These are phyloP conservation scores for Apiotrichum gamsii DNA, from an alignment of 1,284 basidiomycete genomes.

Conservation along the genomic window DNA sequence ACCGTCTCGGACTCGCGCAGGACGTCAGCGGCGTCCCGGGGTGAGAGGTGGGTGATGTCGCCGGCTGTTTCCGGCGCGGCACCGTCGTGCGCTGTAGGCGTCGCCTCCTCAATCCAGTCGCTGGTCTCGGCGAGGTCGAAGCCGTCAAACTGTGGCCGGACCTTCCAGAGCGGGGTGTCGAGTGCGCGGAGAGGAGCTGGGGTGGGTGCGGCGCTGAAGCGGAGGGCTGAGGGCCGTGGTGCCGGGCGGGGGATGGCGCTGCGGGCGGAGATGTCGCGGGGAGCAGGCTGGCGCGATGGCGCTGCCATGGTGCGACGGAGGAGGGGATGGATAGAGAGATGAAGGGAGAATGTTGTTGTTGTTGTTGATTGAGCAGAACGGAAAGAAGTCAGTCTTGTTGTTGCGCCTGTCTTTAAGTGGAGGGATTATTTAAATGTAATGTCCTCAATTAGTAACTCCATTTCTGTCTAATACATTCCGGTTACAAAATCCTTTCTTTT, in stretches of 20 bases:
- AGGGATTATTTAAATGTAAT: too few relatives aligned
- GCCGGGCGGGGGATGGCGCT: not conserved
- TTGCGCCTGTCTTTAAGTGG: too few relatives aligned
- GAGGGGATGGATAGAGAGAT: too few relatives aligned
- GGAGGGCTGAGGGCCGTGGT: not conserved
- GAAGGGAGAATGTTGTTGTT: too few relatives aligned
- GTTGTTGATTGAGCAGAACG: too few relatives aligned
- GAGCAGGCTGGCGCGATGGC: not conserved
- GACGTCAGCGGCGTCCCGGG: not conserved
- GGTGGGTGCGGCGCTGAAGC: not conserved
- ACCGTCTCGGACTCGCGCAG: not conserved
- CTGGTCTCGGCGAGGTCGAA: slow-evolving; percentile 11
- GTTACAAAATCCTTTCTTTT: too few relatives aligned
- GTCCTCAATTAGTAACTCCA: too few relatives aligned
- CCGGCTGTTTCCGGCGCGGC: not conserved
- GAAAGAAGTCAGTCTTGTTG: too few relatives aligned
- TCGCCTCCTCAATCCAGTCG: not conserved
- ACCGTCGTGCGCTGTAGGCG: not conserved
- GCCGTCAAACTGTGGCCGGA: slow-evolving; percentile 11
- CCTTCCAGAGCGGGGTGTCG: slow-evolving; percentile 13
- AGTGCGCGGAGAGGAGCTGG: too few relatives aligned
- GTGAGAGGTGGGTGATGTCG: not conserved
- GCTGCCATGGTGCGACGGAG: too few relatives aligned
- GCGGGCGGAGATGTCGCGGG: not conserved
- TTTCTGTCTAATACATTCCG: too few relatives aligned